A percentile compares a stretch with the other conserved stretches of the same genome.
phyloP scores from a whole-genome alignment of 169 alveolate species.

The Babesia bigemina region DNA sequence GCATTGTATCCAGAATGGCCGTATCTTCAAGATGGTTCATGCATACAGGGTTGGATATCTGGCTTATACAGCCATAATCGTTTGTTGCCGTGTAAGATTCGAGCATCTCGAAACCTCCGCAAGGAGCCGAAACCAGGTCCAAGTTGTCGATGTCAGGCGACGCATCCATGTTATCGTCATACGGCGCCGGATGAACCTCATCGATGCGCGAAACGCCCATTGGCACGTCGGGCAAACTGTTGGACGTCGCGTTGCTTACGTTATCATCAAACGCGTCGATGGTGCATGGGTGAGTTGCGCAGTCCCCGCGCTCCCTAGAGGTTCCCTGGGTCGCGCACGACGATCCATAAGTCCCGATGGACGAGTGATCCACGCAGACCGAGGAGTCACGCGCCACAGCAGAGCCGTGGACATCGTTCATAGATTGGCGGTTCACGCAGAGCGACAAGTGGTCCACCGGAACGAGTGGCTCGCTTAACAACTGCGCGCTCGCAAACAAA shows the following conservation, averaged over 20 bases:
- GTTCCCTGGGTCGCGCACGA: slow-evolving; percentile 20
- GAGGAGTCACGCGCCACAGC: slow-evolving; percentile 10
- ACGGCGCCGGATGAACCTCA: neutral
- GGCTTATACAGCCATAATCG: slow-evolving; percentile 36
- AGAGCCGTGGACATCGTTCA: neutral
- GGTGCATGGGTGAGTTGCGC: slow-evolving; percentile 6
- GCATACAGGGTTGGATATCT: slow-evolving; percentile 9
- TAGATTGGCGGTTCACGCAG: slow-evolving; percentile 1
- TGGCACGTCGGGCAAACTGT: neutral
- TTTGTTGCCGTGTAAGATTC: slow-evolving; percentile 15
- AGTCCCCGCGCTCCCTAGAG: slow-evolving; percentile 14
- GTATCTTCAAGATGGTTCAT: slow-evolving; percentile 26
- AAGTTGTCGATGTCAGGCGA: neutral
- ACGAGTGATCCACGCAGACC: slow-evolving; percentile 20
- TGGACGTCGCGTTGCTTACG: neutral
- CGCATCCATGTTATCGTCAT: neutral
- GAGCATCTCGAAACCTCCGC: slow-evolving; percentile 2
- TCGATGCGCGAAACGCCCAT: neutral
- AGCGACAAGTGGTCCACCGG: slow-evolving; percentile 8
- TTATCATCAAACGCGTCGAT: neutral
- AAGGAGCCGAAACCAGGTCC: neutral
- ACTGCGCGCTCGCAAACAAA: neutral
- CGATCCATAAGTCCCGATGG: slow-evolving; percentile 17
- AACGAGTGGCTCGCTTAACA: neutral
- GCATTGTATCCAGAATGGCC: slow-evolving; percentile 38